A percentile compares a stretch with the other conserved stretches of the same genome.
These are phyloP conservation scores for Colletotrichum musicola DNA, from an alignment of 2,329 filamentous ascomycete genomes.

Conservation along the genomic window DNA sequence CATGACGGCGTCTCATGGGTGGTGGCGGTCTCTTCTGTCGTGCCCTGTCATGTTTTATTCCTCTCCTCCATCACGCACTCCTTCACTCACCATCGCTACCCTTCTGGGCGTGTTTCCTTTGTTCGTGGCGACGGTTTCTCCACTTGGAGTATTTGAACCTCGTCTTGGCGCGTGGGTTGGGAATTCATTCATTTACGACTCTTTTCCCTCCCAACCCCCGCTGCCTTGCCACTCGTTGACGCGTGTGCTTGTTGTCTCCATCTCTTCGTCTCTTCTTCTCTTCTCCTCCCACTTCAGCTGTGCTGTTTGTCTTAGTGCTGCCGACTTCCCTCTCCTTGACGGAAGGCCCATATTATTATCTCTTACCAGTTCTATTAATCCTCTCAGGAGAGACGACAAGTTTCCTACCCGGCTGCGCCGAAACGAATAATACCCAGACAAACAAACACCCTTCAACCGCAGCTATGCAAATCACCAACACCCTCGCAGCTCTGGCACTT, in stretches of 20 bases:
- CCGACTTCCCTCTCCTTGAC: conserved; percentile 15
- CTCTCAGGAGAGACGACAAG: conserved; percentile 6
- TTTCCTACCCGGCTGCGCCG: conserved; percentile 33
- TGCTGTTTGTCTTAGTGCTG: conserved; percentile 26
- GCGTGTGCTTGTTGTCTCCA: conserved; percentile 21
- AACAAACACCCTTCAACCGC: background rate
- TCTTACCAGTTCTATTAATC: conserved; percentile 25
- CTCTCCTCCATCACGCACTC: conserved; percentile 4
- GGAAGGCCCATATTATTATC: background rate
- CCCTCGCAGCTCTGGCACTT: conserved; percentile 42
- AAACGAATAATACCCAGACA: background rate
- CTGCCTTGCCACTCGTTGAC: conserved; percentile 31
- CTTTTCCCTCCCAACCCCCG: conserved; percentile 8
- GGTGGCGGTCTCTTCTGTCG: background rate
- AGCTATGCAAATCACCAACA: conserved; percentile 32
- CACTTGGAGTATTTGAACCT: conserved; percentile 22
- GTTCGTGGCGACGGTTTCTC: too few relatives aligned
- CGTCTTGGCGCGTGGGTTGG: conserved; percentile 21
- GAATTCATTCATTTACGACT: conserved; percentile 32
- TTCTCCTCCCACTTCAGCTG: conserved; percentile 27
- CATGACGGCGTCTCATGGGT: conserved; percentile 26
- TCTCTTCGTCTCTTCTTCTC: background rate
- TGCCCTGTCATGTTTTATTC: background rate
- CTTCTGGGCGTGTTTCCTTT: background rate
- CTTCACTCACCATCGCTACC: conserved; percentile 4